phyloP scores from a whole-genome alignment of 805 yeast genomes.

The Suhomyces faveliae region DNA sequence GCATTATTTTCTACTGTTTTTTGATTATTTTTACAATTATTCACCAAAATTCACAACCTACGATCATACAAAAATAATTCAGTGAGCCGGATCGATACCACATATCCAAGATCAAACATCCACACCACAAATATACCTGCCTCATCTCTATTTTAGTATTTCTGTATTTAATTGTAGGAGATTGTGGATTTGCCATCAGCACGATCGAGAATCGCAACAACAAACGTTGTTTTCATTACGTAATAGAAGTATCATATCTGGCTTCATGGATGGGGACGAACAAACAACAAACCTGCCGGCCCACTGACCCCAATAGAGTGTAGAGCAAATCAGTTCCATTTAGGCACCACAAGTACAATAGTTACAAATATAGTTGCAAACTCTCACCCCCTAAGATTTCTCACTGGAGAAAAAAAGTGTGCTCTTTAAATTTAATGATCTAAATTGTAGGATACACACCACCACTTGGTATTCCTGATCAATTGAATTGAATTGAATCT shows the following conservation, averaged over 20 bases:
- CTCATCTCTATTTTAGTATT: no score
- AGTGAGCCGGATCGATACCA: no score
- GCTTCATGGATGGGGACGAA: neutral
- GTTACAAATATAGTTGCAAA: neutral
- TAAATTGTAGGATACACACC: neutral
- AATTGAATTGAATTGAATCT: neutral
- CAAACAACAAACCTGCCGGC: neutral
- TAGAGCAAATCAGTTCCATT: neutral
- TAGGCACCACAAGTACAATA: neutral
- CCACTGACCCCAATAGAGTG: no score
- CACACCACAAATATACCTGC: no score
- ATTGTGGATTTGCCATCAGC: neutral
- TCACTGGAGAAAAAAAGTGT: constrained; percentile 2
- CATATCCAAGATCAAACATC: no score
- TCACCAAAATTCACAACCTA: neutral
- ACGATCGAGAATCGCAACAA: neutral
- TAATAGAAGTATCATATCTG: neutral
- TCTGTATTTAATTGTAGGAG: no score
- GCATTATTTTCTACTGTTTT: neutral
- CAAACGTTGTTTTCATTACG: neutral
- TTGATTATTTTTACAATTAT: neutral
- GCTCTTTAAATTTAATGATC: constrained; percentile 4
- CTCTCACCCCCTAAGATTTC: constrained; percentile 1
- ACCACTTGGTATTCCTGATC: neutral
- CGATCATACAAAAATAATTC: no score